Percentiles rank a stretch among this genome's conserved stretches.
Conservation (phyloP, 164 flowering plant genomes). For the Nymphaea thermarum region DNA sequence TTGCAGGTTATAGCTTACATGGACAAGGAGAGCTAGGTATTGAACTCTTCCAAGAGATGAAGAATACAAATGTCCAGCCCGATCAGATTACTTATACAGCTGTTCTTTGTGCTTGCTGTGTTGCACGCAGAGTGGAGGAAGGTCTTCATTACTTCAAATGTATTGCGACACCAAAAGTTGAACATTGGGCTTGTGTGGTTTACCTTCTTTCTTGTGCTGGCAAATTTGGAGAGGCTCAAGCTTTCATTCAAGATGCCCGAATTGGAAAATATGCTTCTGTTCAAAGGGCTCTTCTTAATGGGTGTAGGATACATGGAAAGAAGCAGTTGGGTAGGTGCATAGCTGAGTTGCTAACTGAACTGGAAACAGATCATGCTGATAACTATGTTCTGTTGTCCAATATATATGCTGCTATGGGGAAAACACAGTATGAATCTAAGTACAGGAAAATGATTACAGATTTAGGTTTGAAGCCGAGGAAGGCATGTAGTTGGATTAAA, state of each 20-base stretch:
- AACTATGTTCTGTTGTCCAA: slow-evolving; percentile 51
- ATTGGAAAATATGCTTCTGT: slow-evolving; percentile 29
- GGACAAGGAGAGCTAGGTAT: slow-evolving; percentile 50
- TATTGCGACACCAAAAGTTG: slow-evolving; percentile 29
- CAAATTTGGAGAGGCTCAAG: slow-evolving; percentile 34
- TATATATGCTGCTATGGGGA: slow-evolving; percentile 31
- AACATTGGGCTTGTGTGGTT: slow-evolving; percentile 40
- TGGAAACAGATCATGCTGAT: slow-evolving; percentile 51
- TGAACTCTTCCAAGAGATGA: slow-evolving; percentile 34
- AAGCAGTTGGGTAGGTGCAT: slow-evolving; percentile 25
- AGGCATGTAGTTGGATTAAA: slow-evolving; percentile 63
- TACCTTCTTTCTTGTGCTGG: slow-evolving; percentile 45
- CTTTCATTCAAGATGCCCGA: slow-evolving; percentile 24
- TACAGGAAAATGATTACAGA: slow-evolving; percentile 29
- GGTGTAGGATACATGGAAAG: slow-evolving; percentile 40
- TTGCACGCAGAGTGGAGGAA: slow-evolving; percentile 38
- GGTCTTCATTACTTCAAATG: slow-evolving; percentile 37
- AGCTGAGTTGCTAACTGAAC: slow-evolving; percentile 35
- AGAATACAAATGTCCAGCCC: slow-evolving; percentile 6
- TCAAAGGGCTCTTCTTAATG: slow-evolving; percentile 41
- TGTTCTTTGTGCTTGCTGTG: slow-evolving; percentile 45
- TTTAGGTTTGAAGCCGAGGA: slow-evolving; percentile 45
- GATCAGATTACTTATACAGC: slow-evolving; percentile 34
- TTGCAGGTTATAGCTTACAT: slow-evolving; percentile 49
- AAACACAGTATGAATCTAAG: slow-evolving; percentile 32